phyloP scores from a whole-genome alignment of 306 rosid species.

The Prunus persica region Prunus_persica_NCBIv2 NC_034016.1:21176001-21176500 shows the following conservation, averaged over 20 bases:
- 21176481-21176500: slow-evolving; percentile 65
- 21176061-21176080: not conserved
- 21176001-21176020: slow-evolving; percentile 95
- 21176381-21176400: not conserved
- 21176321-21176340: slow-evolving; percentile 92
- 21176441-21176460: slow-evolving; percentile 3
- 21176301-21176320: slow-evolving; percentile 92
- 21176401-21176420: not conserved
- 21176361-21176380: not conserved
- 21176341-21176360: slow-evolving; percentile 48
- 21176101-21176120: not conserved
- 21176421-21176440: not conserved
- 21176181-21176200: not conserved
- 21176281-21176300: slow-evolving; percentile 91
- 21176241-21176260: slow-evolving; percentile 67
- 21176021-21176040: slow-evolving; percentile 33
- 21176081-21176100: not conserved
- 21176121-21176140: not conserved
- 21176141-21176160: not conserved
- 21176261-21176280: slow-evolving; percentile 90
- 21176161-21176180: not conserved
- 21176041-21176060: not conserved
- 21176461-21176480: slow-evolving; percentile 9
- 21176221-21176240: not conserved
- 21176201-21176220: not conserved